Conservation (phyloP, 768 basidiomycete species). For the Podaxis sp. region DNA sequence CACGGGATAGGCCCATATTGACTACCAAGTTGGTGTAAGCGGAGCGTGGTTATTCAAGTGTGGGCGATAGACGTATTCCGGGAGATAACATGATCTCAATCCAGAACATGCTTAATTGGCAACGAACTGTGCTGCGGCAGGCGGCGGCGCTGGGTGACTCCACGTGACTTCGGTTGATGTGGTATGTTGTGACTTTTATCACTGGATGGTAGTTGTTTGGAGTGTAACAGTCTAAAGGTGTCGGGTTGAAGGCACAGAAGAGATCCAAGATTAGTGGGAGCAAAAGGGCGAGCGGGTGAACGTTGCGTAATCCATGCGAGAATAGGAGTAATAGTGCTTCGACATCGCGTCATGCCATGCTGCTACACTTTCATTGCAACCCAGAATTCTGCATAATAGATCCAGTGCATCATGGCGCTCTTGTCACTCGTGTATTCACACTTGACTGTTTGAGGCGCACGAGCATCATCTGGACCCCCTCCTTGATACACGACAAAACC, state of each 20-base stretch:
- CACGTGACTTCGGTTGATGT: not conserved
- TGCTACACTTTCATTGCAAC: conserved; percentile 43
- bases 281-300: not conserved
- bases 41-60: not conserved
- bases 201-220: not conserved
- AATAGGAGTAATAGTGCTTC: not conserved
- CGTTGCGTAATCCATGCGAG: not conserved
- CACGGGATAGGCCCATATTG: not conserved
- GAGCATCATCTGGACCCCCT: conserved; percentile 22
- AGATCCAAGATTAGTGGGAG: not conserved
- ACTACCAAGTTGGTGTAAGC: not conserved
- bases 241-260: not conserved
- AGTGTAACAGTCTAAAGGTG: not conserved
- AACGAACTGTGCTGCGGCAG: not conserved
- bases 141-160: not conserved
- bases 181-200: not conserved
- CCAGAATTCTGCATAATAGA: conserved; percentile 71
- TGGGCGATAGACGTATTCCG: not conserved
- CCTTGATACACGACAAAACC: conserved; percentile 48
- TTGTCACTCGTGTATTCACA: conserved; percentile 67
- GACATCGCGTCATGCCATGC: not conserved
- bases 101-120: not conserved
- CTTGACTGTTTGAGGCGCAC: conserved; percentile 43
- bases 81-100: not conserved
- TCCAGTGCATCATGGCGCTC: conserved; percentile 70